Evolutionary conservation across 2,329 filamentous ascomycete species (phyloP), one percentile per base, ranked within the genome.

Genomic region (Arthrocladium fulminans): DNA sequence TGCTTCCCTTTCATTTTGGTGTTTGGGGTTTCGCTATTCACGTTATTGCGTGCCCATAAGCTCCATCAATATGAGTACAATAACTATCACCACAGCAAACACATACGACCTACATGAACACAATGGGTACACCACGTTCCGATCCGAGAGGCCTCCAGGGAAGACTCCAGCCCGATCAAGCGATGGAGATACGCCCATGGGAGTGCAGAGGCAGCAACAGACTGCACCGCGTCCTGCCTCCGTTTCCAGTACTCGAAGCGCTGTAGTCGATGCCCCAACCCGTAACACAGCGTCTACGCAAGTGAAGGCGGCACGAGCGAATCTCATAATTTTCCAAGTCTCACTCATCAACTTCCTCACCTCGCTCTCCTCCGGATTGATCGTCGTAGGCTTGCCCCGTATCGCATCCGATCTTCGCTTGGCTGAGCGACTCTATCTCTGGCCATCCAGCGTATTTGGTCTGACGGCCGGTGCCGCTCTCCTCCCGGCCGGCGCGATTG

Each of bases 401-500:
- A 71, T 73, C 38, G 68, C 67, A 2, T 55, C 50, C 12, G 63
- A 67, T 20, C 54, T 69, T 2, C 38, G 52, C 5, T 57, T 69
- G 4, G 56, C 59, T n/a, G 32, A 39, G 35, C 12, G 35, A 22
- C 49, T 54, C 6, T 54, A 54, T 48, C 54, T 44, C 51, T 63
- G 59, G 49, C 60, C 69, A 4, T 57, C 65, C 0, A 66, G 64
- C 3, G 61, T 65, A 8, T 58, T 56, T 44, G 59, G 60, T 10
- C 55, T 76, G n/a, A 72, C 72, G 0, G 67, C 67, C 39, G 73
- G 71, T 35, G 72, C 70, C 30, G 70, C 68, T 5, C 67, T 77
- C 0, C 63, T 77, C 0, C 55, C 76, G 1, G 65, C 68, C 2
- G 74, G 74, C 2, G 71, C 74, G 2, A 60, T 77, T 10, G 67